Percentiles rank a stretch among this genome's conserved stretches.
These are phyloP conservation scores for Cyberlindnera maritima DNA, from an alignment of 805 yeast genomes.

Conservation along the genomic window DNA sequence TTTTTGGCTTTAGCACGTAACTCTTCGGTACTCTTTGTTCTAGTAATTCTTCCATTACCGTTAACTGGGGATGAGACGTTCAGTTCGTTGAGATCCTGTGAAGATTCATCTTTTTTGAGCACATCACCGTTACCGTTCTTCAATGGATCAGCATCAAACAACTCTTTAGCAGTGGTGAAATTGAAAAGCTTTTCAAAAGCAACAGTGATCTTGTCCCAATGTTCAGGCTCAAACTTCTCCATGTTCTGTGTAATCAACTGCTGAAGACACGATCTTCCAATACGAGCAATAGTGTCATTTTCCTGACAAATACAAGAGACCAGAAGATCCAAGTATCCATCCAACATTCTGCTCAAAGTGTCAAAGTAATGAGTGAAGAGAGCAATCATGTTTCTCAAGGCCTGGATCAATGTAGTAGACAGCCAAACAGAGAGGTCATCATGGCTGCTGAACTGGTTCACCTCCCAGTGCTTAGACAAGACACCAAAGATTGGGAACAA, in stretches of 20 bases:
- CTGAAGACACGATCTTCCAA: slow-evolving; percentile 87
- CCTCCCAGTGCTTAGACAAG: slow-evolving; percentile 71
- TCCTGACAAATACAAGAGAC: slow-evolving; percentile 93
- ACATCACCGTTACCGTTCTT: slow-evolving; percentile 28
- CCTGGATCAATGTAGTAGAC: slow-evolving; percentile 94
- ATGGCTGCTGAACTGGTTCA: slow-evolving; percentile 60
- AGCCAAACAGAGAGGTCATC: slow-evolving; percentile 95
- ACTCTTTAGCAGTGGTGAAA: slow-evolving; percentile 80
- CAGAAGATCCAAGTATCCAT: slow-evolving; percentile 73
- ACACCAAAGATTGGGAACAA: slow-evolving; percentile 89
- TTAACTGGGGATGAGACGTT: slow-evolving; percentile 16
- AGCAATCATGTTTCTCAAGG: slow-evolving; percentile 82
- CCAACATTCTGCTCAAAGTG: slow-evolving; percentile 68
- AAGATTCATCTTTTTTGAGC: not conserved
- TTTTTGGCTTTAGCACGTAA: slow-evolving; percentile 45
- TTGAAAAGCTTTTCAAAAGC: slow-evolving; percentile 72
- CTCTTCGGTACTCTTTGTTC: slow-evolving; percentile 34
- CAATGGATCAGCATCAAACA: slow-evolving; percentile 55
- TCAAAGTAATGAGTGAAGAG: slow-evolving; percentile 81
- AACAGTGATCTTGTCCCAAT: slow-evolving; percentile 72
- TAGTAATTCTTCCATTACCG: slow-evolving; percentile 11
- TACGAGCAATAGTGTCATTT: slow-evolving; percentile 93
- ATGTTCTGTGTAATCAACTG: slow-evolving; percentile 77
- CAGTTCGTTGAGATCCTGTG: slow-evolving; percentile 3
- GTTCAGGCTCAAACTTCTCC: slow-evolving; percentile 53